A percentile compares a stretch with the other conserved stretches of the same genome.
Evolutionary conservation across 768 basidiomycete species (phyloP).

Genomic region (Termitomyces sp.): DNA sequence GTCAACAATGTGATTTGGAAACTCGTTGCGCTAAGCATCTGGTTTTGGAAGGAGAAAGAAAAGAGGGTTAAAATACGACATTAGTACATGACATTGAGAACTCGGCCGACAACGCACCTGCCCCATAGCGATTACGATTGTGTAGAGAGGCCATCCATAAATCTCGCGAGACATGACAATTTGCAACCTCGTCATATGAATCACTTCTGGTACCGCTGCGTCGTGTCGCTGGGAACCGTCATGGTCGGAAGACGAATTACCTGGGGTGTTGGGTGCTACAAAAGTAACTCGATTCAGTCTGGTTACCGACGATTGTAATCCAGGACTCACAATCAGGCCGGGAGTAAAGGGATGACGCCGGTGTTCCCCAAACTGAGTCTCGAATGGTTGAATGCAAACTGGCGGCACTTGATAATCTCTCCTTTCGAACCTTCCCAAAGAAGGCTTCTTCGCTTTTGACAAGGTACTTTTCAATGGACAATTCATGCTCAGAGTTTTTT

Average conservation of each 20-base stretch:
- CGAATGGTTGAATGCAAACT: conserved; percentile 74
- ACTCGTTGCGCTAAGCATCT: conserved; percentile 88
- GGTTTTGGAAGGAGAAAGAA: neutral
- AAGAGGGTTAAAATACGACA: neutral
- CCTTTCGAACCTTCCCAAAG: conserved; percentile 86
- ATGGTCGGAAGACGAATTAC: conserved; percentile 35
- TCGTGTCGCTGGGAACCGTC: conserved; percentile 44
- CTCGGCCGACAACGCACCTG: conserved; percentile 41
- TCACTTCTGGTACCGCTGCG: conserved; percentile 49
- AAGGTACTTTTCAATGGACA: conserved; percentile 90
- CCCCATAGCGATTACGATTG: conserved; percentile 81
- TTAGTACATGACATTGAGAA: neutral
- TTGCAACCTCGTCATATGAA: conserved; percentile 81
- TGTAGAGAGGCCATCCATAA: conserved; percentile 87
- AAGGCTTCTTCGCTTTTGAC: conserved; percentile 90
- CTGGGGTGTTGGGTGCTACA: conserved; percentile 46
- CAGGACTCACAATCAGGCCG: conserved; percentile 66
- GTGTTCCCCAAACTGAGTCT: conserved; percentile 80
- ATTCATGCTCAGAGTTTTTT: conserved; percentile 85
- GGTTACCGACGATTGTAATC: conserved; percentile 3
- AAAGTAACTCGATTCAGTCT: neutral
- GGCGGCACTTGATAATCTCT: conserved; percentile 79
- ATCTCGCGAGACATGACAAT: conserved; percentile 79
- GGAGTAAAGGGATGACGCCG: conserved; percentile 58
- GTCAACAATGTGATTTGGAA: conserved; percentile 92